These are phyloP conservation scores for Cercospora sesami DNA, from an alignment of 2,329 filamentous ascomycete genomes.

Conservation along the genomic window DNA sequence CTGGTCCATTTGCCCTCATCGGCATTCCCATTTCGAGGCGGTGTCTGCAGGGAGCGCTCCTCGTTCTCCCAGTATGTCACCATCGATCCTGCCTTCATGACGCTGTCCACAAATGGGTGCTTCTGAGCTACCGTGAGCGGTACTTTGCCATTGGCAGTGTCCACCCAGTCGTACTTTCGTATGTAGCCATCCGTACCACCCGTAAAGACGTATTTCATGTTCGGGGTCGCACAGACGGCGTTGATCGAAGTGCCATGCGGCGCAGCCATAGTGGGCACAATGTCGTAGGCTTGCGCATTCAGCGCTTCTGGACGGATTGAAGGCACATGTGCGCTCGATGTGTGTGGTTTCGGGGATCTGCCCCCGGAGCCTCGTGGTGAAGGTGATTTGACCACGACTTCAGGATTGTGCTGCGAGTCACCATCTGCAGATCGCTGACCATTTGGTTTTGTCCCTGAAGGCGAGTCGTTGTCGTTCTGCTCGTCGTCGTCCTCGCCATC, in stretches of 20 bases:
- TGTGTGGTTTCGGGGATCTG: conserved; percentile 35
- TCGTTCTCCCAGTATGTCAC: conserved; percentile 99
- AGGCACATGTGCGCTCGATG: conserved; percentile 34
- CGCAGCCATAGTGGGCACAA: conserved; percentile 93
- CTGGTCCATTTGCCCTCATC: conserved; percentile 61
- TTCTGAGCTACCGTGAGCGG: conserved; percentile 91
- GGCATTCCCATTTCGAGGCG: conserved; percentile 33
- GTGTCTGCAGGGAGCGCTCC: conserved; percentile 56
- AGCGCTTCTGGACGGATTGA: conserved; percentile 73
- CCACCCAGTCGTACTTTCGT: conserved; percentile 91
- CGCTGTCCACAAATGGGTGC: conserved; percentile 95
- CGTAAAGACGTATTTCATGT: conserved; percentile 92
- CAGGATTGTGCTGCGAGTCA: conserved; percentile 42
- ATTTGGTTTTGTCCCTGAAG: conserved; percentile 40
- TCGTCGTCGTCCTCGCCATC: conserved; percentile 41
- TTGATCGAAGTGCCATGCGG: conserved; percentile 96
- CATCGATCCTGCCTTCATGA: conserved; percentile 89
- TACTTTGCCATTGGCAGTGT: conserved; percentile 91
- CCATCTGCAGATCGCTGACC: conserved; percentile 17
- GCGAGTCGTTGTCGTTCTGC: conserved; percentile 49
- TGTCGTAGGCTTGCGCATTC: conserved; percentile 81
- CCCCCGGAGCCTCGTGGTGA: conserved; percentile 42
- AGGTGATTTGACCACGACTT: conserved; percentile 51
- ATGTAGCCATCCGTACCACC: conserved; percentile 95
- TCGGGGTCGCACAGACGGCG: conserved; percentile 83